These are phyloP conservation scores for Flaveria ramosissima DNA, from an alignment of 129 eudicot species.

Conservation along the genomic window DNA sequence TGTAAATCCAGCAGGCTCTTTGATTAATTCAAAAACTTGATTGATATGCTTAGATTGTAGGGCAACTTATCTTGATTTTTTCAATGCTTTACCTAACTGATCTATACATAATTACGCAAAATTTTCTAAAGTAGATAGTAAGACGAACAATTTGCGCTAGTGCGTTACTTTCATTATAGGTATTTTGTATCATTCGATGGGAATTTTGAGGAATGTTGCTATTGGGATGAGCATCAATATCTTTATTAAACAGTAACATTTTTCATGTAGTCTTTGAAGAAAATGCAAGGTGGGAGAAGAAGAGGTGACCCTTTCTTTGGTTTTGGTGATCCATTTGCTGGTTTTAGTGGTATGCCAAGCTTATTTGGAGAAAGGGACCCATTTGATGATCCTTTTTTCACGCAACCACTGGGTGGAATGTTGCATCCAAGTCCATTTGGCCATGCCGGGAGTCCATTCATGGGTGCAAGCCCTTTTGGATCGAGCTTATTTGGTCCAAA, in stretches of 20 bases:
- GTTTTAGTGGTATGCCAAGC: slow-evolving; percentile 52
- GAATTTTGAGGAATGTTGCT: neutral
- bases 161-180: neutral
- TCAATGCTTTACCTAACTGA: neutral
- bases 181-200: neutral
- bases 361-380: slow-evolving; percentile 75
- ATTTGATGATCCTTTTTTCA: slow-evolving; percentile 85
- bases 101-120: neutral
- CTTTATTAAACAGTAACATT: neutral
- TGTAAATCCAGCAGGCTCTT: neutral
- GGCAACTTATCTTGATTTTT: neutral
- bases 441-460: slow-evolving; percentile 43
- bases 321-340: slow-evolving; percentile 55
- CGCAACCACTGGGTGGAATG: slow-evolving; percentile 61
- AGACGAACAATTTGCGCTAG: slow-evolving; percentile 5
- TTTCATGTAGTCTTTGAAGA: slow-evolving; percentile 35
- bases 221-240: neutral
- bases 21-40: neutral
- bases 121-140: neutral
- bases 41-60: neutral
- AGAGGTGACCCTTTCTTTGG: slow-evolving; percentile 50
- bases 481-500: slow-evolving; percentile 37
- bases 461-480: slow-evolving; percentile 33
- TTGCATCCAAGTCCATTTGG: slow-evolving; percentile 50
- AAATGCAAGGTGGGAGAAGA: slow-evolving; percentile 67